These are phyloP conservation scores for Apostasia shenzhenica DNA, from an alignment of 106 monocot genomes.

Conservation along the genomic window DNA sequence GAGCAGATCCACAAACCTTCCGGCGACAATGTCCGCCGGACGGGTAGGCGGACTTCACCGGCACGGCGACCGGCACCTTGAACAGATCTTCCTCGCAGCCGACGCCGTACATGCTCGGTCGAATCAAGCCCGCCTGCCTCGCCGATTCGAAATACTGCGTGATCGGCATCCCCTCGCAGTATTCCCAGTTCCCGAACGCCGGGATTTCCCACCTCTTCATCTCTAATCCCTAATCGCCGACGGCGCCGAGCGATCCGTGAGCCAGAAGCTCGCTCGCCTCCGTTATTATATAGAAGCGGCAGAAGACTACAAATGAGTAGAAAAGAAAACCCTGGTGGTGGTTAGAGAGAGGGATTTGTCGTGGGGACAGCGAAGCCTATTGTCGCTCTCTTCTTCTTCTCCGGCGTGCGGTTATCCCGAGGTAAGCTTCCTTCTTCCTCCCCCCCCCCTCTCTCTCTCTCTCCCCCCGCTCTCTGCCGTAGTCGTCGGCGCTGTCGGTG, in stretches of 20 bases:
- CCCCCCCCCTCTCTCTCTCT: too few relatives aligned
- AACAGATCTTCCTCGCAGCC: conserved; percentile 12
- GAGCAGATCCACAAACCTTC: not conserved
- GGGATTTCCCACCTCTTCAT: conserved; percentile 16
- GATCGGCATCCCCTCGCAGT: conserved; percentile 19
- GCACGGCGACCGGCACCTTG: conserved; percentile 10
- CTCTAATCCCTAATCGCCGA: not conserved
- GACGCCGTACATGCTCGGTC: not conserved
- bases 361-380: not conserved
- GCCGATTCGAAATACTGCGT: conserved; percentile 32
- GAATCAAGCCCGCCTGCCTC: conserved; percentile 24
- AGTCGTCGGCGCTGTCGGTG: not conserved
- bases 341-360: not conserved
- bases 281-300: not conserved
- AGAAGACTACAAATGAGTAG: not conserved
- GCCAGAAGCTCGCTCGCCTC: not conserved
- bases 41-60: not conserved
- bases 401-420: not conserved
- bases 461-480: too few relatives aligned
- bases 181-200: conserved; percentile 9
- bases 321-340: not conserved
- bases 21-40: not conserved
- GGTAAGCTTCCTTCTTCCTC: not conserved
- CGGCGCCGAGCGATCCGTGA: not conserved
- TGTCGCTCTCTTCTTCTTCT: not conserved